Conservation (phyloP, 2,329 filamentous ascomycete species). For the Cladophialophora immunda region DNA sequence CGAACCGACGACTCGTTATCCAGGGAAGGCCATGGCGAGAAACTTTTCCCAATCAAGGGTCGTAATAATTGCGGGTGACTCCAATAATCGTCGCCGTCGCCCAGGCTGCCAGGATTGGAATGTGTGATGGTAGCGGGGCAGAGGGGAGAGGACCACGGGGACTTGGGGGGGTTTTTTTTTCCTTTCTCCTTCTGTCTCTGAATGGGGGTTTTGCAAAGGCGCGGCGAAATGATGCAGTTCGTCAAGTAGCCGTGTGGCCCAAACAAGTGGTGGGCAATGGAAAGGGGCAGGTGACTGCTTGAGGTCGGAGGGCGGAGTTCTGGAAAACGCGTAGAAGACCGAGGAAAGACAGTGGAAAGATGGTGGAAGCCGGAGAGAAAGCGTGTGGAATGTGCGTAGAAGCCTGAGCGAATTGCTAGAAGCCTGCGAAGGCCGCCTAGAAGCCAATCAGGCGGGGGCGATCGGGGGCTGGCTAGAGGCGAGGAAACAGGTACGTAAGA, state of each 20-base stretch:
- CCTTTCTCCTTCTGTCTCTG: neutral
- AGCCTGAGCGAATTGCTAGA: conserved; percentile 26
- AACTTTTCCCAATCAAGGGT: neutral
- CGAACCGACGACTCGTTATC: neutral
- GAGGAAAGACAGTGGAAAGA: conserved; percentile 15
- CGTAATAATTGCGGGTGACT: neutral
- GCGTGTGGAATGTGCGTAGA: conserved; percentile 24
- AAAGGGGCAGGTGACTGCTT: conserved; percentile 1
- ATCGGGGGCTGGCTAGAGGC: conserved; percentile 74
- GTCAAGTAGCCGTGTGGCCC: neutral
- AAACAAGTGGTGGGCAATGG: neutral
- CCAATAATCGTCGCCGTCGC: neutral
- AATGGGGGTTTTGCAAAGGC: neutral
- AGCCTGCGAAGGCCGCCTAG: conserved; percentile 21
- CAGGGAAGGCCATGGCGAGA: neutral
- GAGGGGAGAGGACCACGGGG: neutral
- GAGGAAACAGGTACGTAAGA: conserved; percentile 1
- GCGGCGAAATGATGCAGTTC: neutral
- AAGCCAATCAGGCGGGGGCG: conserved; percentile 15
- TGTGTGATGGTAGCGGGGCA: neutral
- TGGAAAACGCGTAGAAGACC: conserved; percentile 34
- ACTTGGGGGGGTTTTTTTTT: neutral
- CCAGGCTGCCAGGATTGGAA: neutral
- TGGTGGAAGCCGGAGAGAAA: conserved; percentile 19
- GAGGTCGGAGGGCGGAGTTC: conserved; percentile 14